Evolutionary conservation across 1,284 basidiomycete genomes (phyloP).

Genomic region (Trichosporon coremiiforme): DNA sequence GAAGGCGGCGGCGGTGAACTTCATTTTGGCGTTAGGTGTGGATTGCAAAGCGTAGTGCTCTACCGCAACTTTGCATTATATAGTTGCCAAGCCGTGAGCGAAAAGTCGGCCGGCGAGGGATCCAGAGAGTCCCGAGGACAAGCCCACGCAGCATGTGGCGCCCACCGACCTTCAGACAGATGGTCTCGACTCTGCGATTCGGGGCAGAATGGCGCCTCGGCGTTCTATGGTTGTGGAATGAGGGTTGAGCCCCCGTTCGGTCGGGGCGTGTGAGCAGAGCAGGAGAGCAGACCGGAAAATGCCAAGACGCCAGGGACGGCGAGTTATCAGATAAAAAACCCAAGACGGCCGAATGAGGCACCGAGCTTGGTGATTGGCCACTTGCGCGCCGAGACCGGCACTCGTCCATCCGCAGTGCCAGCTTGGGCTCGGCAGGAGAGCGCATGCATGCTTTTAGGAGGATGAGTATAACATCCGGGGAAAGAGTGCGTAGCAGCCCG

Average conservation of each 20-base stretch:
- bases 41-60: no score
- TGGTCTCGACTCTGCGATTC: not conserved
- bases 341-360: not conserved
- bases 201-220: not conserved
- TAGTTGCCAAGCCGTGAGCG: no score
- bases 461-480: no score
- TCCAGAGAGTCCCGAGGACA: not conserved
- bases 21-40: conserved; percentile 22
- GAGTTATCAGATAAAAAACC: not conserved
- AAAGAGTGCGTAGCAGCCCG: not conserved
- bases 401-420: not conserved
- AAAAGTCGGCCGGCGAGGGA: not conserved
- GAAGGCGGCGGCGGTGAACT: conserved; percentile 29
- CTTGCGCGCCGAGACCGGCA: not conserved
- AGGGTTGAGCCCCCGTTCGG: not conserved
- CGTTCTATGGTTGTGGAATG: not conserved
- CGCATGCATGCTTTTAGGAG: no score
- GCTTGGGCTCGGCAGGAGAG: not conserved
- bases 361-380: not conserved
- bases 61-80: not conserved
- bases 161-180: not conserved
- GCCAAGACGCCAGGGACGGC: not conserved
- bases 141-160: not conserved
- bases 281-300: not conserved
- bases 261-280: not conserved